These are phyloP conservation scores for Meyerozyma elateridarum DNA, from an alignment of 1,139 yeast genomes.

Conservation along the genomic window DNA sequence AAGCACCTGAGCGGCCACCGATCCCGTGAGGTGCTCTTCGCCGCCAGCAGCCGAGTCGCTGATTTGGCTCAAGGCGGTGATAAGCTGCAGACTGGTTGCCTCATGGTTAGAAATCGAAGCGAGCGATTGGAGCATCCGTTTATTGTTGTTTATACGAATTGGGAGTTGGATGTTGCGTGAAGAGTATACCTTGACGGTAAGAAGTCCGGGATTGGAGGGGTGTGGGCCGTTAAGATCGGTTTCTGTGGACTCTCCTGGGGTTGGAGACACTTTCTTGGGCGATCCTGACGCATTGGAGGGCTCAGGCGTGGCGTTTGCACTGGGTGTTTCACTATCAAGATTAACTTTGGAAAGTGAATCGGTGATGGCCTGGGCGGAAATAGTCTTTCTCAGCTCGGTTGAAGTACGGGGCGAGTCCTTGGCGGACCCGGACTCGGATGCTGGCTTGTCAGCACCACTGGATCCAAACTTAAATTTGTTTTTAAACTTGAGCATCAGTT, in stretches of 20 bases:
- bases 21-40: conserved; percentile 26
- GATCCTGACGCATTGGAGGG: not conserved
- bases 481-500: conserved; percentile 45
- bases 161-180: conserved; percentile 63
- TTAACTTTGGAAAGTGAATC: conserved; percentile 11
- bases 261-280: not conserved
- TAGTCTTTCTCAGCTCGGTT: conserved; percentile 25
- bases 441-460: conserved; percentile 11
- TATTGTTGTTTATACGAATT: conserved; percentile 49
- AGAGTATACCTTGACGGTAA: conserved; percentile 64
- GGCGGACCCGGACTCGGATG: conserved; percentile 7
- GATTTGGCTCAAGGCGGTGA: conserved; percentile 25
- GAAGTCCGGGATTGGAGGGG: conserved; percentile 52
- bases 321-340: conserved; percentile 1
- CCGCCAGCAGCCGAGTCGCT: conserved; percentile 11
- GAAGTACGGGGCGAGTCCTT: conserved; percentile 22
- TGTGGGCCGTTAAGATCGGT: not conserved
- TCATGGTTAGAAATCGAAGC: conserved; percentile 45
- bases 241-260: conserved; percentile 5
- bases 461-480: conserved; percentile 45
- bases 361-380: conserved; percentile 20
- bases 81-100: conserved; percentile 32
- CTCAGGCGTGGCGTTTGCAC: not conserved
- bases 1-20: conserved; percentile 41
- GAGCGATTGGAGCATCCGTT: conserved; percentile 47